Percentiles rank a stretch among this genome's conserved stretches.
phyloP scores from a whole-genome alignment of 805 yeast species.

The Saccharomyces eubayanus region DNA sequence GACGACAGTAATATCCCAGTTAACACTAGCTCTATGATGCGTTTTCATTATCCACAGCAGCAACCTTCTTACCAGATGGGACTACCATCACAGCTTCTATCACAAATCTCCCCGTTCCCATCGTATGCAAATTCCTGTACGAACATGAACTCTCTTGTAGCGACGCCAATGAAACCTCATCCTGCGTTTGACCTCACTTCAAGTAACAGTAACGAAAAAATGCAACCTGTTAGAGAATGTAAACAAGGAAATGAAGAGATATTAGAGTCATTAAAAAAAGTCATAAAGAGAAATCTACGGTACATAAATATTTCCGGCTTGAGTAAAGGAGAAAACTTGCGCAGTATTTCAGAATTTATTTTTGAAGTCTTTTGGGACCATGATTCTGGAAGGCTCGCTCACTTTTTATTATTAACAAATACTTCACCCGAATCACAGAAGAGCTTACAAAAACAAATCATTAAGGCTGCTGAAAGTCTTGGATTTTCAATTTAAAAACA shows the following conservation, averaged over 20 bases:
- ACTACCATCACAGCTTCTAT: neutral
- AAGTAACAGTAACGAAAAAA: neutral
- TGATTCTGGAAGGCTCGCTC: conserved; percentile 18
- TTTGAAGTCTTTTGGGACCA: conserved; percentile 32
- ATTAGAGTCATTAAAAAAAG: conserved; percentile 20
- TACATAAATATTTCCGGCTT: conserved; percentile 30
- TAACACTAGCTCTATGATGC: neutral
- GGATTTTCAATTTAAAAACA: conserved; percentile 13
- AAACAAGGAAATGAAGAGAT: conserved; percentile 5
- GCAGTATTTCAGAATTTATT: conserved; percentile 30
- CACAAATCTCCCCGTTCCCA: neutral
- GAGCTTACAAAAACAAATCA: conserved; percentile 22
- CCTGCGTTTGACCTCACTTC: neutral
- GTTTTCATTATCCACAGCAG: neutral
- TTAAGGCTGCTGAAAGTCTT: conserved; percentile 18
- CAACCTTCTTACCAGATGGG: neutral
- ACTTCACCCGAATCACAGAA: conserved; percentile 20
- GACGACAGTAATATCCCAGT: neutral
- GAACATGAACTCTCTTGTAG: neutral
- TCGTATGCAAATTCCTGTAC: neutral
- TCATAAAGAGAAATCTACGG: conserved; percentile 27
- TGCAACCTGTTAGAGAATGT: neutral
- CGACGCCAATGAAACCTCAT: neutral
- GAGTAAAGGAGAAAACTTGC: conserved; percentile 28
- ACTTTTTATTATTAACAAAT: conserved; percentile 15